Conservation (phyloP, 106 monocot genomes). For the Iris macrosiphon region DNA sequence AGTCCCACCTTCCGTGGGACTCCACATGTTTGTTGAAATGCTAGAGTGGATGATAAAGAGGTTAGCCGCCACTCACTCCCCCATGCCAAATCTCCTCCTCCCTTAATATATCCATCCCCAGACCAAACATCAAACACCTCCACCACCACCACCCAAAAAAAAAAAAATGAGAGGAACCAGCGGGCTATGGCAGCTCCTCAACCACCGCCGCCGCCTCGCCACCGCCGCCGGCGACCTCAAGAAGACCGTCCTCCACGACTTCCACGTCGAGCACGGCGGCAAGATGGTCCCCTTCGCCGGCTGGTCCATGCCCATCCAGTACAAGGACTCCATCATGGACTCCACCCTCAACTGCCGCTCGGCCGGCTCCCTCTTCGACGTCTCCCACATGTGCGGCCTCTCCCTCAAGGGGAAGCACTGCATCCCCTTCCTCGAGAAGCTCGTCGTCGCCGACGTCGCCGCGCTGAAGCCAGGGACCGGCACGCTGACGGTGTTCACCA, state of each 20-base stretch:
- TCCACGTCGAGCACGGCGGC: conserved; percentile 80
- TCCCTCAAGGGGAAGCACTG: conserved; percentile 64
- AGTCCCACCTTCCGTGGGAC: no score
- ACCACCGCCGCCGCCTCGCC: conserved; percentile 17
- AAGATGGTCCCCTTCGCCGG: conserved; percentile 99
- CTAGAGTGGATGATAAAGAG: no score
- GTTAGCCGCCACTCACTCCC: no score
- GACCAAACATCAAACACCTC: no score
- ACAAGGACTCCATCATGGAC: conserved; percentile 96
- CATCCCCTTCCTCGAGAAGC: conserved; percentile 63
- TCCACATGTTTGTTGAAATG: no score
- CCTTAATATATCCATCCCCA: no score
- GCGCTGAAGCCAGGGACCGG: conserved; percentile 65
- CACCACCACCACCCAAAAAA: no score
- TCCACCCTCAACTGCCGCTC: conserved; percentile 85
- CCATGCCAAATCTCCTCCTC: no score
- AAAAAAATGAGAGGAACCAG: conserved; percentile 2
- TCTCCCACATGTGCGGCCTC: conserved; percentile 99
- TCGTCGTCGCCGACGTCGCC: conserved; percentile 84
- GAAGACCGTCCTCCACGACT: conserved; percentile 82
- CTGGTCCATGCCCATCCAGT: conserved; percentile 98
- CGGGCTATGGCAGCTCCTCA: conserved; percentile 6
- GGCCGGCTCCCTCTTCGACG: conserved; percentile 83
- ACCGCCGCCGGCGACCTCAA: conserved; percentile 44
- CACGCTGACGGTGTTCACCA: conserved; percentile 93